phyloP scores from a whole-genome alignment of 23 red algal genomes.

The Gracilaria domingensis region DNA sequence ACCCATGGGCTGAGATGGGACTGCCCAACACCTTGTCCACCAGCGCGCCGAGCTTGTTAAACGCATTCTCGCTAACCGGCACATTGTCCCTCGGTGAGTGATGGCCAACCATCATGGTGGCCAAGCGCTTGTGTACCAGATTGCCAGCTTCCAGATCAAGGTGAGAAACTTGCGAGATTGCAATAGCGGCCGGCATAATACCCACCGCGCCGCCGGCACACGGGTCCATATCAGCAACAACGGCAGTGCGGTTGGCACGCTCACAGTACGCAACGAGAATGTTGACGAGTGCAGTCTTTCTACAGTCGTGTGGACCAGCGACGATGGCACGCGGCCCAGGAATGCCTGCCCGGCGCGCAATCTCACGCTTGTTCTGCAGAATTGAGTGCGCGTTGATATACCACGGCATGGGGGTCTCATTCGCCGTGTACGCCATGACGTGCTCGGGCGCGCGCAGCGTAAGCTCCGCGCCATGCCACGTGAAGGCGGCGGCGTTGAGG shows the following conservation, averaged over 20 bases:
- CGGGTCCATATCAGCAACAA: constrained; percentile 76
- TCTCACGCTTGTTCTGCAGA: constrained; percentile 71
- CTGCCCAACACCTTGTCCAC: constrained; percentile 35
- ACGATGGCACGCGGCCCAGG: constrained; percentile 82
- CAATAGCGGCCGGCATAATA: constrained; percentile 48
- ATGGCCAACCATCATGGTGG: constrained; percentile 51
- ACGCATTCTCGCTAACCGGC: constrained; percentile 47
- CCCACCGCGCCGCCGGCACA: constrained; percentile 63
- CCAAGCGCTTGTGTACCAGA: constrained; percentile 56
- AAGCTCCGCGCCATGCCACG: constrained; percentile 89
- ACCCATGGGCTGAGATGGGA: constrained; percentile 37
- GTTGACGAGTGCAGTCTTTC: constrained; percentile 83
- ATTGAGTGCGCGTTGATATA: constrained; percentile 81
- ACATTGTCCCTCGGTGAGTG: constrained; percentile 32
- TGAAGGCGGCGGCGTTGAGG: constrained; percentile 85
- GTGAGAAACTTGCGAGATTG: constrained; percentile 49
- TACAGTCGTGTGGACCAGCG: constrained; percentile 83
- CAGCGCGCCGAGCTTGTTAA: constrained; percentile 50
- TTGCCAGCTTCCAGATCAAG: constrained; percentile 76
- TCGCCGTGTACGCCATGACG: constrained; percentile 88
- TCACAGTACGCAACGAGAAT: constrained; percentile 79
- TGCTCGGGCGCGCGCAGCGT: constrained; percentile 52
- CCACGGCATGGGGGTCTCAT: constrained; percentile 89
- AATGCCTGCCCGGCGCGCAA: constrained; percentile 25
- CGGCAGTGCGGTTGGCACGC: constrained; percentile 48